phyloP scores from a whole-genome alignment of 2,329 filamentous ascomycete species.

The Sphaerostilbella broomeana region DNA sequence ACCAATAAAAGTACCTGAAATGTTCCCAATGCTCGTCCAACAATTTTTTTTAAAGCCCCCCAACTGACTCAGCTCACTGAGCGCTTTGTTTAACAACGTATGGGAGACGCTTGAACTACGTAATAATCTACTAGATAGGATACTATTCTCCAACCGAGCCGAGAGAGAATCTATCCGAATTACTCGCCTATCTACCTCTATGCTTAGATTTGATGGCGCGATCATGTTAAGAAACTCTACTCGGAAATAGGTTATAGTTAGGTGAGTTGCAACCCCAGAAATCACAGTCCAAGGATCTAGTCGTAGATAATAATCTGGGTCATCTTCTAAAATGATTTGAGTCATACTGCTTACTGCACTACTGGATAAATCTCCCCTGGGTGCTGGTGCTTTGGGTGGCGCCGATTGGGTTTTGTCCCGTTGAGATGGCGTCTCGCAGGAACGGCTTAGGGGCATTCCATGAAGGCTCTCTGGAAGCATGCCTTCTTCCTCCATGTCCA shows the following conservation, averaged over 20 bases:
- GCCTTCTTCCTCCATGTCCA: conserved; percentile 6
- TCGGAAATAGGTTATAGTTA: conserved; percentile 38
- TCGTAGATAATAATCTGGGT: conserved; percentile 94
- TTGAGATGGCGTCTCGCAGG: conserved; percentile 2
- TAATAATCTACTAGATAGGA: conserved; percentile 24
- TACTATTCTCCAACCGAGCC: conserved; percentile 87
- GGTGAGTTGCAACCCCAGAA: conserved; percentile 44
- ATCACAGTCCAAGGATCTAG: conserved; percentile 60
- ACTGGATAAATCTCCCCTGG: conserved; percentile 73
- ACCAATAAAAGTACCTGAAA: conserved; percentile 3
- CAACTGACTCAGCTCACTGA: conserved; percentile 5
- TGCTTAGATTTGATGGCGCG: conserved; percentile 70
- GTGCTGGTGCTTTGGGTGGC: conserved; percentile 66
- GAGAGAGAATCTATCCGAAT: conserved; percentile 87
- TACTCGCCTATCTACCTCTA: conserved; percentile 82
- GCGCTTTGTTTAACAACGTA: conserved; percentile 7
- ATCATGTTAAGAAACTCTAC: conserved; percentile 78
- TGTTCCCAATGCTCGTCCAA: conserved; percentile 9
- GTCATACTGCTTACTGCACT: conserved; percentile 76
- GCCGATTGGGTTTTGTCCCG: conserved; percentile 80
- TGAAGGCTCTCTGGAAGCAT: conserved; percentile 1
- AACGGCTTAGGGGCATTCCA: conserved; percentile 1
- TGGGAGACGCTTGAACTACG: conserved; percentile 5
- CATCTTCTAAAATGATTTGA: conserved; percentile 89
- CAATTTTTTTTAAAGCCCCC: conserved; percentile 4